Evolutionary conservation across 441 rosid species (phyloP), one percentile per base, ranked within the genome.

Genomic region (Arabidopsis hybrid): DNA sequence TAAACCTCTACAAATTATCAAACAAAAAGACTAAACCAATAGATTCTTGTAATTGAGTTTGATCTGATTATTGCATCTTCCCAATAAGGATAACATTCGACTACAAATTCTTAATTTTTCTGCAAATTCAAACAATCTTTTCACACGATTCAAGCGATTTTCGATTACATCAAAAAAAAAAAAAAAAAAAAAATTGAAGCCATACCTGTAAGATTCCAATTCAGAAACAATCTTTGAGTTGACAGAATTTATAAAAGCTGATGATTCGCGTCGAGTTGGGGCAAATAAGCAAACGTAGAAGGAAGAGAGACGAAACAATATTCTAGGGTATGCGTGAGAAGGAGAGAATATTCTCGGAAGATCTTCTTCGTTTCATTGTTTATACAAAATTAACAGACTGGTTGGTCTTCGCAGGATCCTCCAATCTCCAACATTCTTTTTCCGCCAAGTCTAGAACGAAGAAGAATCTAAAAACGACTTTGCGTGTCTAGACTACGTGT

Each of bases 321-420:
- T 12, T 35, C 36, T 43, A 55, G 71, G 70, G 45, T 36, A 36
- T 26, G 74, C 70, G 58, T 75, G 26, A 21, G 26, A 21, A 21
- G 26, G 26, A 21, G 51, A 61, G 79, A 75, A 75, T 62, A 62
- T 75, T 68, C 79, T 26, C 0, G 12, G 14, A 39, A 45, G 42
- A 50, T 21, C 26, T 21, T 56, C 17, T 35, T 60, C 63, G 51
- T n/a, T 52, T 61, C 59, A 42, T 75, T 75, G 47, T 66, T 51
- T 59, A 50, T 29, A 14, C 58, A 4, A 38, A 12, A 8, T 43
- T 74, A 32, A 51, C 74, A 75, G 26, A 21, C 26, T 21, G 79
- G 52, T 42, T 75, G 68, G 70, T 74, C 74, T 58, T 18, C 7
- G 16, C 34, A 35, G 4, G 4, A 4, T 64, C 42, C 26, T 21